Percentiles rank a stretch among this genome's conserved stretches.
Conservation (phyloP, 2,329 filamentous ascomycete species). For the Colletotrichum gigasporum region DNA sequence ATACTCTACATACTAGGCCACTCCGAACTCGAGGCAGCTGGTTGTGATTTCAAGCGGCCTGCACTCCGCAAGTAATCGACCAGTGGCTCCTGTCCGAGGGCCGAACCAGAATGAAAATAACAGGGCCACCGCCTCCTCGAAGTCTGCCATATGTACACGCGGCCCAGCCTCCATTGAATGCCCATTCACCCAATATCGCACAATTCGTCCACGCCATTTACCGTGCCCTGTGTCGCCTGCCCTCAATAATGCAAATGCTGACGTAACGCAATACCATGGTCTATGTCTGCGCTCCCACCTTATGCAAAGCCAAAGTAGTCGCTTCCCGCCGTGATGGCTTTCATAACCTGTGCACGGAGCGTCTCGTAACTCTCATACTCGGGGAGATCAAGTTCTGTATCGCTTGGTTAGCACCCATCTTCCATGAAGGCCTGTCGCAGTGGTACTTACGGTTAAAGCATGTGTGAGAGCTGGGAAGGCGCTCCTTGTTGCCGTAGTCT, state of each 20-base stretch:
- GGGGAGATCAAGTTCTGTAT: conserved; percentile 90
- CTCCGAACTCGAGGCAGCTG: not conserved
- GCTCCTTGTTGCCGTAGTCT: conserved; percentile 95
- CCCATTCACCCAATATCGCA: conserved; percentile 12
- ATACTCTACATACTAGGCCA: conserved; percentile 25
- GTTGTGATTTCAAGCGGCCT: conserved; percentile 4
- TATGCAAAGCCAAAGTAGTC: conserved; percentile 98
- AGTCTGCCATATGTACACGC: conserved; percentile 21
- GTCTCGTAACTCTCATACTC: conserved; percentile 97
- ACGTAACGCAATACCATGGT: conserved; percentile 16
- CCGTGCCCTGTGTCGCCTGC: conserved; percentile 21
- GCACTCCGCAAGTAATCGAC: conserved; percentile 19
- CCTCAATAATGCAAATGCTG: conserved; percentile 30
- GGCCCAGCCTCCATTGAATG: conserved; percentile 11
- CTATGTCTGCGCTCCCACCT: conserved; percentile 36
- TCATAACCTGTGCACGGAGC: conserved; percentile 87
- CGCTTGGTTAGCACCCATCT: not conserved
- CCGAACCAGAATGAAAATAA: not conserved
- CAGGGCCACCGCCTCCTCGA: not conserved
- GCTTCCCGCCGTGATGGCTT: conserved; percentile 96
- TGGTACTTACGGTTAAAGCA: conserved; percentile 95
- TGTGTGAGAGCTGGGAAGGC: conserved; percentile 94
- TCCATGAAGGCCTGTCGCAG: not conserved
- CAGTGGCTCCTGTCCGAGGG: not conserved
- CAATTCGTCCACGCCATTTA: conserved; percentile 8